phyloP scores from a whole-genome alignment of 1,284 basidiomycete species.

The Ganoderma lingzhi region DNA sequence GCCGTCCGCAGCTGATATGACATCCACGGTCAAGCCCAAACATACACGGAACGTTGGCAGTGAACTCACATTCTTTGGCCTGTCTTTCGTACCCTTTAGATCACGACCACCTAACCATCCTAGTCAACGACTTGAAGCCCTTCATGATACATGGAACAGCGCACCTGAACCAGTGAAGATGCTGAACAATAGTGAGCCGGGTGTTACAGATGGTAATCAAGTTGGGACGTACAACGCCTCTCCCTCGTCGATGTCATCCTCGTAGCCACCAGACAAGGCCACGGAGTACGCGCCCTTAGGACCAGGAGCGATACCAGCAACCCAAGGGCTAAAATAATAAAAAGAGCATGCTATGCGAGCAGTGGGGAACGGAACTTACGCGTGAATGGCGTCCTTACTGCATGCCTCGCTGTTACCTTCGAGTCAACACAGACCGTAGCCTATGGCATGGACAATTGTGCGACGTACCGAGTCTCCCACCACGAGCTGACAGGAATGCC shows the following conservation, averaged over 20 bases:
- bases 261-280: constrained; percentile 85
- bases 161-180: constrained; percentile 80
- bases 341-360: constrained; percentile 1
- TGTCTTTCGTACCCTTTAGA: constrained; percentile 77
- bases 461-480: constrained; percentile 71
- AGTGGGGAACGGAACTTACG: constrained; percentile 54
- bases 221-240: constrained; percentile 69
- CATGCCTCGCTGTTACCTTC: constrained; percentile 59
- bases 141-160: neutral
- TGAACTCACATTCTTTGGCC: constrained; percentile 76
- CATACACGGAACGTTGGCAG: neutral
- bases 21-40: neutral
- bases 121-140: neutral
- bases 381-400: constrained; percentile 77
- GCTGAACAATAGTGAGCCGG: constrained; percentile 44
- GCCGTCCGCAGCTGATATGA: constrained; percentile 77
- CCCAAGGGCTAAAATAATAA: constrained; percentile 64
- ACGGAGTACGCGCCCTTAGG: constrained; percentile 78
- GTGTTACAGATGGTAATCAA: neutral
- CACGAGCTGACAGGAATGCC: constrained; percentile 78
- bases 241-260: constrained; percentile 85
- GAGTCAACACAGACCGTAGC: neutral
- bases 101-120: constrained; percentile 74
- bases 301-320: constrained; percentile 78
- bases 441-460: neutral